Base-by-base conservation (phyloP, 441 rosid species). In the Capsella rubella region DNA sequence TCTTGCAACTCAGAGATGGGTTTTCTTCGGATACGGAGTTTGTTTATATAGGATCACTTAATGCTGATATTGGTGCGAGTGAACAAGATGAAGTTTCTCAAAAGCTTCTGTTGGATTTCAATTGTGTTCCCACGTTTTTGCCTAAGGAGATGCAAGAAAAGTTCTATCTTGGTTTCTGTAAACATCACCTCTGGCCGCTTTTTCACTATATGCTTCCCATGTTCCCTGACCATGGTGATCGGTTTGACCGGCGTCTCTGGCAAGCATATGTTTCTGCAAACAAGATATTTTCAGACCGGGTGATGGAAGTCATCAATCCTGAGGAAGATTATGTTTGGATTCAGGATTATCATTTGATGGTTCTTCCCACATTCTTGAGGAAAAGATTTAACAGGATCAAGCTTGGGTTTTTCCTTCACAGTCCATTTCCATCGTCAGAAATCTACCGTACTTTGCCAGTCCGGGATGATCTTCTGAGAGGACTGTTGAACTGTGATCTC, bases 171-270 rank as follows among this genome's bases (percentile, higher is more conserved):
- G 93, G 95, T 68, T 91, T 91, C 67, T 89, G 95, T 55, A 89
- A 91, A 82, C 93, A 91, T 60, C 77, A 89, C 35, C 43, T 91
- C 39, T 91, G 97, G 97, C 97, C 93, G 1, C 91, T 89, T 66
- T 89, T 91, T 71, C 97, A 91, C 76, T 91, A 91, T 70, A 91
- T 91, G 97, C 82, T 91, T 18, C 97, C 97, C 5, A 80, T 91
- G 79, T 80, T 80, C 61, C 84, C 86, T 4, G 97, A 84, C 76
- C 82, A 84, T 29, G 85, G 92, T 1, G 78, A 80, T 67, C 88
- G 89, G 52, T 91, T 85, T 75, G 89, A 91, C 58, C 71, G 83
- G 54, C 59, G 55, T 52, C 83, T 82, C 25, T 91, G 97, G 97
- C 90, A 79, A 68, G 89, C 95, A 0, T 91, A 89, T 75, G 82